Evolutionary conservation across 805 yeast genomes (phyloP).

Genomic region (Yarrowia hollandica): DNA sequence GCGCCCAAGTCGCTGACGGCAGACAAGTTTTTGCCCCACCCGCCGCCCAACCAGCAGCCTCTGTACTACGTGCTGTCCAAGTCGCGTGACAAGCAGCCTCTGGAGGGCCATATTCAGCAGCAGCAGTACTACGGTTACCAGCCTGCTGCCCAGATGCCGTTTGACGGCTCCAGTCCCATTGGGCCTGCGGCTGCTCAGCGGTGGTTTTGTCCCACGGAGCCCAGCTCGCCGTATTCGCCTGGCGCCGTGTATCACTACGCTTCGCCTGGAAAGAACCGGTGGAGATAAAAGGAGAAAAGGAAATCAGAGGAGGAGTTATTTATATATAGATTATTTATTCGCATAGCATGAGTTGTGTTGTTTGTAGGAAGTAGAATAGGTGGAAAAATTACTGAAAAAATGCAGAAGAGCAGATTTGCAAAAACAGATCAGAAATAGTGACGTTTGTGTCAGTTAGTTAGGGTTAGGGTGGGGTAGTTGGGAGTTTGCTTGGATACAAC

Average conservation of each 20-base stretch:
- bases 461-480: too few relatives aligned
- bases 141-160: neutral
- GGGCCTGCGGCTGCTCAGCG: neutral
- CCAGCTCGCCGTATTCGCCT: neutral
- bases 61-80: conserved; percentile 17
- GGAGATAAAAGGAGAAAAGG: neutral
- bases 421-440: too few relatives aligned
- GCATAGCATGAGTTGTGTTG: too few relatives aligned
- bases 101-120: conserved; percentile 26
- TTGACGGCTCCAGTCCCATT: neutral
- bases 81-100: conserved; percentile 24
- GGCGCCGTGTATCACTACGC: conserved; percentile 17
- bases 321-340: conserved; percentile 24
- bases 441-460: too few relatives aligned
- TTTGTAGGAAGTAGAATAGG: neutral
- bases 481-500: too few relatives aligned
- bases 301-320: neutral
- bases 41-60: conserved; percentile 29
- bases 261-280: conserved; percentile 9
- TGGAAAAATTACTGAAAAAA: too few relatives aligned
- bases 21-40: conserved; percentile 20
- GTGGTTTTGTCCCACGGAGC: conserved; percentile 12
- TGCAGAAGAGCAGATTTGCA: too few relatives aligned
- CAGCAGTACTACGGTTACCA: neutral
- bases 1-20: conserved; percentile 23